Conservation (phyloP, 176 grass and related monocot species). For the Phoenix roebelenii region DNA sequence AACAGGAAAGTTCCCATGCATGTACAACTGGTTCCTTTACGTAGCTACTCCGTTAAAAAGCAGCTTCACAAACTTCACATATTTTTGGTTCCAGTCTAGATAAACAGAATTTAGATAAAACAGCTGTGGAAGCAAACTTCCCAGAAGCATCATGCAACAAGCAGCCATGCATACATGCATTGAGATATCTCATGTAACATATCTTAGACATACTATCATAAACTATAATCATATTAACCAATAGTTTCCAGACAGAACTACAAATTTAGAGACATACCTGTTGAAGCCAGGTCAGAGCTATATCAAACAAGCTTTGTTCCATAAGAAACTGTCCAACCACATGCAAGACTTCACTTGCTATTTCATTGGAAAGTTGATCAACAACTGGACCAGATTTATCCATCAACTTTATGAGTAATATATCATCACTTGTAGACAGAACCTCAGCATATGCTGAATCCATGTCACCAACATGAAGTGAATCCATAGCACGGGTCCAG, state of each 20-base stretch:
- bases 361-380: conserved; percentile 72
- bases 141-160: no score
- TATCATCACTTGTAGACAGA: conserved; percentile 64
- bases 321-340: conserved; percentile 73
- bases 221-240: no score
- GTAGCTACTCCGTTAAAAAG: no score
- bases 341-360: conserved; percentile 72
- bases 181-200: no score
- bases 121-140: no score
- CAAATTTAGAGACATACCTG: conserved; percentile 42
- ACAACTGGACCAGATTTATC: conserved; percentile 88
- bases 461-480: conserved; percentile 62
- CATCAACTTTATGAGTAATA: conserved; percentile 90
- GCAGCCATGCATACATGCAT: no score
- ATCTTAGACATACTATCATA: no score
- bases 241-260: not conserved
- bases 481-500: conserved; percentile 89
- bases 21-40: no score
- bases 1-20: no score
- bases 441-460: conserved; percentile 81
- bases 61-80: no score
- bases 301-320: conserved; percentile 86
- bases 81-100: no score
- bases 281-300: conserved; percentile 88
- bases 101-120: no score